Base-by-base conservation (phyloP, 441 rosid species). In the Aleurites moluccanus region DNA sequence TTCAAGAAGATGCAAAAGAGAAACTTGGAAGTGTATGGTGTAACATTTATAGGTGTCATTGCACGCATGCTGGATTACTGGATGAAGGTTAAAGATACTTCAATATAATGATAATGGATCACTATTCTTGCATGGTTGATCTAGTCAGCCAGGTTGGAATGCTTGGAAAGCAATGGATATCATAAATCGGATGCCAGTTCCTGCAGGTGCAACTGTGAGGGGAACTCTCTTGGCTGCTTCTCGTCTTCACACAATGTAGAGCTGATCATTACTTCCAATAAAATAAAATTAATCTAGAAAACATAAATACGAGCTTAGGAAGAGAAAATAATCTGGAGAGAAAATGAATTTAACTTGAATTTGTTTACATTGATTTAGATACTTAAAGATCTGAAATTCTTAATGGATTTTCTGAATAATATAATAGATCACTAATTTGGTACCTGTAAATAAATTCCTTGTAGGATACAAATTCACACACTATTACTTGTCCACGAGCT, bases 91-190 rank as follows among this genome's bases (percentile, higher is more conserved):
- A 90, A 89, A 85, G 67, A 72, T 92, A 86, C 79, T 90, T 88
- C 82, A 73, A 83, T 33, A 82, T 83, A 85, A 95, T 95, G 92
- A 85, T 80, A 77, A 86, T 92, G 64, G 97, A 94, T 80, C 97
- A 90, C 75, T 88, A 89, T 79, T 91, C 97, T 64, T 92, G 97
- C 82, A 85, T 94, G 90, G 97, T 94, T 63, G 97, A 94, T 85
- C 75, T 94, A 42, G 77, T 89, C 74, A 86, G 95, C 80, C 91
- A 94, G 65, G 97, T 95, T 40, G 98, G 95, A 73, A 88, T 80
- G 82, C 87, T 94, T 45, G 78, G 74, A 73, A 90, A 79, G 93
- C 97, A 55, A 84, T 80, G 78, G 92, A 88, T 66, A 84, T 90
- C 77, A 88, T 94, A 11, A 91, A 92, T 74, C 77, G 81, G 10